These are phyloP conservation scores for Malus fusca DNA, from an alignment of 306 rosid species.

Conservation along the genomic window DNA sequence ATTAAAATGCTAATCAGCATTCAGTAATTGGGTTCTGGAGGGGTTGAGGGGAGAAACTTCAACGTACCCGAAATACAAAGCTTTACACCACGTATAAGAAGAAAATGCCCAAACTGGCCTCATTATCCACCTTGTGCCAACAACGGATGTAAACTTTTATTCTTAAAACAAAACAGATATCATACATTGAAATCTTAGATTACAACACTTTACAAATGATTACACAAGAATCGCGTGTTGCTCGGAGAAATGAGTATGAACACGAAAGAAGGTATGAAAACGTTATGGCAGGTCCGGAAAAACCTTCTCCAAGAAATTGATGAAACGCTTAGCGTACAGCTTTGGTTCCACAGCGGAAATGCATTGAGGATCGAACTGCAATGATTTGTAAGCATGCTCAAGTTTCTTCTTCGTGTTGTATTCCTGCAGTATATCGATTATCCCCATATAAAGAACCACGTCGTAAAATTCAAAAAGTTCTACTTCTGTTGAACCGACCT, in stretches of 20 bases:
- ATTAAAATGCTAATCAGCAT: too few relatives aligned
- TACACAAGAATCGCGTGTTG: neutral
- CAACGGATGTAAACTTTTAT: too few relatives aligned
- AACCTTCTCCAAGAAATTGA: constrained; percentile 62
- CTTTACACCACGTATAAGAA: too few relatives aligned
- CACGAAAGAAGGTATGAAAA: neutral
- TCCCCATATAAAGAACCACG: constrained; percentile 85
- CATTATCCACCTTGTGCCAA: too few relatives aligned
- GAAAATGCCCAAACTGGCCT: too few relatives aligned
- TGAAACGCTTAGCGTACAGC: constrained; percentile 67
- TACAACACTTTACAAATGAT: constrained; percentile 3
- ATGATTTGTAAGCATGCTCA: constrained; percentile 63
- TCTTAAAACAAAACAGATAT: too few relatives aligned
- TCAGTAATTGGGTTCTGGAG: too few relatives aligned
- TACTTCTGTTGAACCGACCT: constrained; percentile 42
- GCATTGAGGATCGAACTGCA: constrained; percentile 39
- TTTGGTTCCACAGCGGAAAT: constrained; percentile 72
- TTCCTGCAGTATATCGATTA: constrained; percentile 85
- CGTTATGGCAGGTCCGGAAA: constrained; percentile 46
- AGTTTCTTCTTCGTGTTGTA: constrained; percentile 66
- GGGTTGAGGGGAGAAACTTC: too few relatives aligned
- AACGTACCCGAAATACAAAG: too few relatives aligned
- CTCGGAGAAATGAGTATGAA: neutral
- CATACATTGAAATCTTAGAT: neutral
- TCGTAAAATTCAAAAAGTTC: constrained; percentile 80